phyloP scores from a whole-genome alignment of 768 basidiomycete species.

The Suillus brevipes region DNA sequence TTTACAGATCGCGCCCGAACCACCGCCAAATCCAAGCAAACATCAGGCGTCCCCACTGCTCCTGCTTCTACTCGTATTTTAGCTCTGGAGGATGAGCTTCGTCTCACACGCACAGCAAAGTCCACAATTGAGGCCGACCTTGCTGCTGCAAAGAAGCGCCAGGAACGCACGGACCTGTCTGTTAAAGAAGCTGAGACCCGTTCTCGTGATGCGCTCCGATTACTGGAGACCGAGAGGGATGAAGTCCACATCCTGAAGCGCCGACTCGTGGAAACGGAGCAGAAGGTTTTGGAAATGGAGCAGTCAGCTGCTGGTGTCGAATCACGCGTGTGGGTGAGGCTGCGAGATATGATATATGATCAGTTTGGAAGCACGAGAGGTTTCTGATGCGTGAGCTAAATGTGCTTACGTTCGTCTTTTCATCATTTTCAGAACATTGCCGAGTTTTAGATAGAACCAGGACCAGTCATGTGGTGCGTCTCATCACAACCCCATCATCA shows the following conservation, averaged over 20 bases:
- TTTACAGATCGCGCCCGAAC: slow-evolving; percentile 18
- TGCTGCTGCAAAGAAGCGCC: slow-evolving; percentile 14
- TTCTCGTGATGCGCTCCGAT: slow-evolving; percentile 19
- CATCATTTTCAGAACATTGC: slow-evolving; percentile 3
- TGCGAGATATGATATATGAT: slow-evolving; percentile 32
- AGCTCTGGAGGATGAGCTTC: slow-evolving; percentile 28
- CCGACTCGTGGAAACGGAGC: slow-evolving; percentile 25
- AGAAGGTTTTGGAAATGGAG: slow-evolving; percentile 17
- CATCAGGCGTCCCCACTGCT: slow-evolving; percentile 1
- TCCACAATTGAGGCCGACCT: slow-evolving; percentile 23
- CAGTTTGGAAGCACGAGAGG: slow-evolving; percentile 19
- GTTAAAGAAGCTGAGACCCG: slow-evolving; percentile 18
- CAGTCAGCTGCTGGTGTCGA: slow-evolving; percentile 19
- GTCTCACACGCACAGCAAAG: slow-evolving; percentile 14
- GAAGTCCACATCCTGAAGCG: slow-evolving; percentile 26
- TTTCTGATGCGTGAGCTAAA: background rate
- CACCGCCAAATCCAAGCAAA: background rate
- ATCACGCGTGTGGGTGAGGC: slow-evolving; percentile 26
- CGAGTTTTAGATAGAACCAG: background rate
- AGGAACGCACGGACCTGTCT: slow-evolving; percentile 4
- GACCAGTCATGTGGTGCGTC: background rate
- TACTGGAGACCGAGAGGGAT: slow-evolving; percentile 20
- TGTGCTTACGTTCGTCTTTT: background rate
- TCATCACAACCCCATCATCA: background rate
- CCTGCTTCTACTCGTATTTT: slow-evolving; percentile 17